phyloP scores from a whole-genome alignment of 768 basidiomycete species.

The Trametes cubensis region DNA sequence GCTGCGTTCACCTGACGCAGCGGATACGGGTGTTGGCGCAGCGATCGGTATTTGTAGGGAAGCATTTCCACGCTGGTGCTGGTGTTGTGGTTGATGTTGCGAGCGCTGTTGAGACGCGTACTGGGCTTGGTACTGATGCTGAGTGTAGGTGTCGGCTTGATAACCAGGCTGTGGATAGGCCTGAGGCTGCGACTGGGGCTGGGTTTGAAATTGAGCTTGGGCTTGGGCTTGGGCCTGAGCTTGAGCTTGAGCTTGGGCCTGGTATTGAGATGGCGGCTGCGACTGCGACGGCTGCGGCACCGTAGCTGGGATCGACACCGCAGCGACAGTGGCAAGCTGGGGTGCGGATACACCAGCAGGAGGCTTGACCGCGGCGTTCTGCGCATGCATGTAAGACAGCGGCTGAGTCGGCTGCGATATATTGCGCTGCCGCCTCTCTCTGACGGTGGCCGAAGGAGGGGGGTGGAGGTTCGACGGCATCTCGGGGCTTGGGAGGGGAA shows the following conservation, averaged over 20 bases:
- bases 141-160: neutral
- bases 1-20: slow-evolving; percentile 33
- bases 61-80: slow-evolving; percentile 25
- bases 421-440: slow-evolving; percentile 17
- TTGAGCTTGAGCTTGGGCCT: neutral
- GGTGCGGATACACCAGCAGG: slow-evolving; percentile 9
- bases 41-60: slow-evolving; percentile 33
- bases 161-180: neutral
- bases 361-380: neutral
- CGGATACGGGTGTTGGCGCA: slow-evolving; percentile 30
- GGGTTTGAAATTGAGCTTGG: neutral
- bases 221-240: neutral
- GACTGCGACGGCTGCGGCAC: slow-evolving; percentile 2
- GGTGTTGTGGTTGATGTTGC: slow-evolving; percentile 16
- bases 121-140: neutral
- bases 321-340: slow-evolving; percentile 12
- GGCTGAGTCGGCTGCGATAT: slow-evolving; percentile 20
- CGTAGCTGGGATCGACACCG: slow-evolving; percentile 14
- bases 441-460: slow-evolving; percentile 9
- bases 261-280: neutral
- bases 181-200: slow-evolving; percentile 13
- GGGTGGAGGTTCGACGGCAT: slow-evolving; percentile 16
- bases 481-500: slow-evolving; percentile 31
- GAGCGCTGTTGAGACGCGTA: slow-evolving; percentile 1
- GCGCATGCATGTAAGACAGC: neutral